phyloP scores from a whole-genome alignment of 345 rosid genomes.

The Rhizophora apiculata region DNA sequence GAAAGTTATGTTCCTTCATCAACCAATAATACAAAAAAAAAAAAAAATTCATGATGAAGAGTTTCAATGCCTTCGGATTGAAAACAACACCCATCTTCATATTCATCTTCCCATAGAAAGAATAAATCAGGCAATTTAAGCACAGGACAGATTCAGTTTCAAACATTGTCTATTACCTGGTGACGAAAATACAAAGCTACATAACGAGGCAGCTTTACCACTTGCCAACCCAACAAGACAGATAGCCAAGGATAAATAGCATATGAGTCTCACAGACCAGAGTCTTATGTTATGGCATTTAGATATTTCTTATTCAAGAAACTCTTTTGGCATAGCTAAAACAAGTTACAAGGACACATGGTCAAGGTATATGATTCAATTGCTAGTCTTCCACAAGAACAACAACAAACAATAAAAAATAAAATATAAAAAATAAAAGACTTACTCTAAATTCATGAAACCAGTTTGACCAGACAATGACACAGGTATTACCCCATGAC shows the following conservation, averaged over 20 bases:
- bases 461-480: too few species aligned
- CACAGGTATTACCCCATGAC: too few species aligned
- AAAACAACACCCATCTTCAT: slow-evolving; percentile 82
- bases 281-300: slow-evolving; percentile 74
- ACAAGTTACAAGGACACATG: not conserved
- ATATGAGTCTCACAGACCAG: slow-evolving; percentile 82
- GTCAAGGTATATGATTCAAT: not conserved
- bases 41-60: slow-evolving; percentile 64
- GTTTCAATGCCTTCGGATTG: slow-evolving; percentile 83
- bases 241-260: slow-evolving; percentile 82
- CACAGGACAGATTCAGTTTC: not conserved
- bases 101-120: slow-evolving; percentile 50
- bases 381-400: too few species aligned
- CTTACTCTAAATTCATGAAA: too few species aligned
- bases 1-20: slow-evolving; percentile 37
- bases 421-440: too few species aligned
- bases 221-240: slow-evolving; percentile 84
- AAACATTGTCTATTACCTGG: slow-evolving; percentile 40
- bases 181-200: slow-evolving; percentile 81
- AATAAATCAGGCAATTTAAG: too few species aligned
- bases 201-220: slow-evolving; percentile 83
- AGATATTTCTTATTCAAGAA: slow-evolving; percentile 66
- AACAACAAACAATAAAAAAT: too few species aligned
- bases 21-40: slow-evolving; percentile 46
- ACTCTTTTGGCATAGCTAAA: slow-evolving; percentile 55